These are phyloP conservation scores for Onygena corvina DNA, from an alignment of 2,329 filamentous ascomycete species.

Conservation along the genomic window DNA sequence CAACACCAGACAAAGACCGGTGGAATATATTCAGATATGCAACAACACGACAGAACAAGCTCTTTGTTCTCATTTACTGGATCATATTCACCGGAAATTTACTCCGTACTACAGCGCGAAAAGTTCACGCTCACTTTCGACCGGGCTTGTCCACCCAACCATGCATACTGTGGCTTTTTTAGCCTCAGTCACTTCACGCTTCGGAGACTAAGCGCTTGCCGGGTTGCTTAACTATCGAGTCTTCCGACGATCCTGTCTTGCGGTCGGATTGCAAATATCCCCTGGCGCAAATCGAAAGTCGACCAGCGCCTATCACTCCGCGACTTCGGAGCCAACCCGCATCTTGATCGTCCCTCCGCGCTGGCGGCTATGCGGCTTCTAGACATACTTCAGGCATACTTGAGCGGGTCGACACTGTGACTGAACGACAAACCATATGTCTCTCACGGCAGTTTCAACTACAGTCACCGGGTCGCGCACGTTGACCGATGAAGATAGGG, in stretches of 20 bases:
- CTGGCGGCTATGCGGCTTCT: conserved; percentile 1
- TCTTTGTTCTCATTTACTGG: too few species aligned
- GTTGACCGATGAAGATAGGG: background rate
- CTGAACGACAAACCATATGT: background rate
- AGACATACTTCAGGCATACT: background rate
- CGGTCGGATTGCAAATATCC: conserved; percentile 1
- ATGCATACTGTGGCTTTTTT: conserved; percentile 2
- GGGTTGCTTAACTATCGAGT: background rate
- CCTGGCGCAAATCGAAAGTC: conserved; percentile 1
- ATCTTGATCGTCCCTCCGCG: background rate
- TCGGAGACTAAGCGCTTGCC: background rate
- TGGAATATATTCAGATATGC: too few species aligned
- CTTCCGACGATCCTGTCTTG: conserved; percentile 1
- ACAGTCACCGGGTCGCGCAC: background rate
- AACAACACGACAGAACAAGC: too few species aligned
- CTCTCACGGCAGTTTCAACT: background rate
- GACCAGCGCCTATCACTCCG: background rate
- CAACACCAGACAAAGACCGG: too few species aligned
- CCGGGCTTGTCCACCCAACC: background rate
- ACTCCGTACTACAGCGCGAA: too few species aligned
- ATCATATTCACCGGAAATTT: too few species aligned
- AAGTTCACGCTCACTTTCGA: too few species aligned
- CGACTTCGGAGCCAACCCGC: too few species aligned
- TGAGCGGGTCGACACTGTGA: background rate
- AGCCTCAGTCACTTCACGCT: background rate